Conservation (phyloP, 2,329 filamentous ascomycete genomes). For the Chalaropsis ovoidea region DNA sequence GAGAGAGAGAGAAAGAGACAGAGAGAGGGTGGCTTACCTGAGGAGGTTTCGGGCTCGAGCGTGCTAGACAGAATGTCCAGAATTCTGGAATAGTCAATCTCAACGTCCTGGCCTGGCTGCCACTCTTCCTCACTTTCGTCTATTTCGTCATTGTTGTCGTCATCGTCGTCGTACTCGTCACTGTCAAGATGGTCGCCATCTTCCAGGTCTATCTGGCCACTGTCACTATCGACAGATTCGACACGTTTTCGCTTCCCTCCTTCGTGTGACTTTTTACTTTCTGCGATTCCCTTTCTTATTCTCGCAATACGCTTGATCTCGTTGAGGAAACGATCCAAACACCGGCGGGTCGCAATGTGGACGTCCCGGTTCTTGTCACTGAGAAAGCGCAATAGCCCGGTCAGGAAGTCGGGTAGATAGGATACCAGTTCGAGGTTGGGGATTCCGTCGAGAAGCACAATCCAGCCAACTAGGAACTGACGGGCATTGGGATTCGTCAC, state of each 20-base stretch:
- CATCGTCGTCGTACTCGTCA: constrained; percentile 46
- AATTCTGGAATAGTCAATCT: constrained; percentile 85
- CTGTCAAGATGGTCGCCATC: constrained; percentile 52
- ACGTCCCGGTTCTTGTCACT: constrained; percentile 88
- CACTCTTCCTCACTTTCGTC: constrained; percentile 77
- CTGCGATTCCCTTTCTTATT: constrained; percentile 82
- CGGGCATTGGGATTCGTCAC: constrained; percentile 91
- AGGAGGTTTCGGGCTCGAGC: constrained; percentile 43
- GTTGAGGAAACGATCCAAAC: constrained; percentile 77
- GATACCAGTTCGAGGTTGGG: constrained; percentile 91
- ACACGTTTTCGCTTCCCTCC: constrained; percentile 60
- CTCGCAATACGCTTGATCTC: constrained; percentile 93
- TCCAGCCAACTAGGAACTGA: constrained; percentile 93
- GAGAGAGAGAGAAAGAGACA: too few relatives aligned
- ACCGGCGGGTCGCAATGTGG: constrained; percentile 81
- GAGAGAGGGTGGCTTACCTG: constrained; percentile 19
- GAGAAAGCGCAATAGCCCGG: constrained; percentile 80
- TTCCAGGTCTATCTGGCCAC: constrained; percentile 47
- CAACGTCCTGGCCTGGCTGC: constrained; percentile 93
- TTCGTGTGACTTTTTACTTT: constrained; percentile 64
- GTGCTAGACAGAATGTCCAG: constrained; percentile 85
- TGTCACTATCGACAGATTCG: constrained; percentile 57
- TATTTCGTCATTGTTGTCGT: constrained; percentile 32
- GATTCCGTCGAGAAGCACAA: constrained; percentile 88
- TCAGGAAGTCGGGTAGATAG: constrained; percentile 83